phyloP scores from a whole-genome alignment of 169 alveolate species.

The Cryptosporidium parvum region DNA sequence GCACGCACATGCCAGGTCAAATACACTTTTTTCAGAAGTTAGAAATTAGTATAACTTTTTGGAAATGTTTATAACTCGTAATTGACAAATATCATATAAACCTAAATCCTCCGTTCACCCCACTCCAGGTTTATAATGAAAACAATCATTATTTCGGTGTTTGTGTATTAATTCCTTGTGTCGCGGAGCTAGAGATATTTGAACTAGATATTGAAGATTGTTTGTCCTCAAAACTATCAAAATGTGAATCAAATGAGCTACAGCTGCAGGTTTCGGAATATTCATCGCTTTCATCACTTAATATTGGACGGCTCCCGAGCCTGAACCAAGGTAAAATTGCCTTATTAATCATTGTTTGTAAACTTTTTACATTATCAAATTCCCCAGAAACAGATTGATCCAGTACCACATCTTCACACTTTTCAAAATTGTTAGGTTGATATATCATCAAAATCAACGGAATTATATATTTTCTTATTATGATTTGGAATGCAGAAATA shows the following conservation, averaged over 20 bases:
- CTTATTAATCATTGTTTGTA: constrained; percentile 60
- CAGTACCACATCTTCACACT: constrained; percentile 50
- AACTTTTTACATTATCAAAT: not conserved
- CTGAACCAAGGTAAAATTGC: constrained; percentile 72
- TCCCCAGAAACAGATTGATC: constrained; percentile 6
- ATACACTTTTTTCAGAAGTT: not conserved
- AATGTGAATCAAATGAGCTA: constrained; percentile 7
- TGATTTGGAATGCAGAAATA: constrained; percentile 54
- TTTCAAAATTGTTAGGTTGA: constrained; percentile 72
- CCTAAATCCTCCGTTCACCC: not conserved
- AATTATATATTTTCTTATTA: constrained; percentile 47
- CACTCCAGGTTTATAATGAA: not conserved
- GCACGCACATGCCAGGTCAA: constrained; percentile 4
- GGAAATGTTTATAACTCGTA: not conserved
- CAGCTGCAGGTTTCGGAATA: constrained; percentile 55
- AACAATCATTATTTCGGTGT: not conserved
- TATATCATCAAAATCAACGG: constrained; percentile 62
- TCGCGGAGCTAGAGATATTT: not conserved
- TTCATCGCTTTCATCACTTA: constrained; percentile 39
- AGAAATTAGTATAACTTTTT: not conserved
- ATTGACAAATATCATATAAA: not conserved
- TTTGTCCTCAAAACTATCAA: not conserved
- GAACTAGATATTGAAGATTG: not conserved
- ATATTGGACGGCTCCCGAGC: constrained; percentile 37
- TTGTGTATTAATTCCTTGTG: not conserved